Evolutionary conservation across 2,329 filamentous ascomycete species (phyloP).

Genomic region (Bipolaris zeicola): DNA sequence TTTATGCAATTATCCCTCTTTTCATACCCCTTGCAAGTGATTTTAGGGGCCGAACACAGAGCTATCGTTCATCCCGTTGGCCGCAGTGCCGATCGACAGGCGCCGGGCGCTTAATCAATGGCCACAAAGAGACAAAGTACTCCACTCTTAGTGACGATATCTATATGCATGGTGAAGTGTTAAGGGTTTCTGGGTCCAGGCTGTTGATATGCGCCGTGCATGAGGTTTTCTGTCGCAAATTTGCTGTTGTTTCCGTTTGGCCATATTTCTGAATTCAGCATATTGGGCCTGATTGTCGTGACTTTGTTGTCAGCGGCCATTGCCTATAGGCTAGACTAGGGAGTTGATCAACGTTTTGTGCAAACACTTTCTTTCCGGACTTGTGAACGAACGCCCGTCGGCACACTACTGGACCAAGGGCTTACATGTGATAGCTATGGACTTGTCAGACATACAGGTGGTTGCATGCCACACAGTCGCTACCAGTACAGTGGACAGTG

Average conservation of each 20-base stretch:
- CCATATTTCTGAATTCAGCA: background rate
- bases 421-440: background rate
- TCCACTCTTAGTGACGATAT: slow-evolving; percentile 3
- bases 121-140: slow-evolving; percentile 7
- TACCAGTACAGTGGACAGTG: slow-evolving; percentile 6
- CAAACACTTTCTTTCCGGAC: background rate
- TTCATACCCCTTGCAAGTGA: slow-evolving; percentile 2
- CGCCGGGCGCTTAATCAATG: slow-evolving; percentile 20
- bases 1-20: slow-evolving; percentile 12
- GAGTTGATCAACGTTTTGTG: background rate
- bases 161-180: slow-evolving; percentile 1
- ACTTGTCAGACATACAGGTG: background rate
- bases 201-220: background rate
- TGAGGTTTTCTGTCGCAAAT: background rate
- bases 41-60: slow-evolving; percentile 14
- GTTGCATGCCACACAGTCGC: slow-evolving; percentile 7
- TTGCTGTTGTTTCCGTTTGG: background rate
- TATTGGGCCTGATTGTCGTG: background rate
- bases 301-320: background rate
- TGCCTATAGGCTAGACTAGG: background rate
- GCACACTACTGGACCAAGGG: slow-evolving; percentile 1
- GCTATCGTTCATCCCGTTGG: slow-evolving; percentile 8
- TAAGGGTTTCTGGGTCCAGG: background rate
- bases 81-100: slow-evolving; percentile 3
- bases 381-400: background rate